Percentiles rank a stretch among this genome's conserved stretches.
Evolutionary conservation across 352 stramenopile species (phyloP).

Genomic region (Elongisporangium undulatum): DNA sequence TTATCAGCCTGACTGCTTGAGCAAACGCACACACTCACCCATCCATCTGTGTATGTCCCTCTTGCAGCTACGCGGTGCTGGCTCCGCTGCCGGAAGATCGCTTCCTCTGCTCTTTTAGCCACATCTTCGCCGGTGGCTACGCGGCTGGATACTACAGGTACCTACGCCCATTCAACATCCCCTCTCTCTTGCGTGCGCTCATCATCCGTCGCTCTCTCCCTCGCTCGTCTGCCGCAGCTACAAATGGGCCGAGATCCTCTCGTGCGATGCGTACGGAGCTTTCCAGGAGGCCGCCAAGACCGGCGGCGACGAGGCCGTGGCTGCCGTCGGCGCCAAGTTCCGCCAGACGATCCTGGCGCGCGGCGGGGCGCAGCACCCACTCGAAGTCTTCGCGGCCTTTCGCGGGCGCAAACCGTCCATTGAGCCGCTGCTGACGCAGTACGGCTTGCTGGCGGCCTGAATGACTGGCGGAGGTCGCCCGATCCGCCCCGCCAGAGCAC

Average conservation of each 20-base stretch:
- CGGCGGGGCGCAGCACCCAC: constrained; percentile 84
- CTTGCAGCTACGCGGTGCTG: constrained; percentile 72
- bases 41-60: not conserved
- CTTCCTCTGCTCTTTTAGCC: constrained; percentile 97
- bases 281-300: constrained; percentile 93
- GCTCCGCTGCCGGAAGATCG: constrained; percentile 92
- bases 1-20: not conserved
- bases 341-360: constrained; percentile 91
- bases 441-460: constrained; percentile 60
- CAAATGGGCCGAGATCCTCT: constrained; percentile 98
- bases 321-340: constrained; percentile 88
- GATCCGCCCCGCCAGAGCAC: not conserved
- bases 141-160: constrained; percentile 97
- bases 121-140: constrained; percentile 99
- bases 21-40: not conserved
- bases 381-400: constrained; percentile 95
- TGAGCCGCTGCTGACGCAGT: constrained; percentile 93
- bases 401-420: constrained; percentile 92
- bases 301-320: constrained; percentile 41
- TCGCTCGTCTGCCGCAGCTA: constrained; percentile 43
- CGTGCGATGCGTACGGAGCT: constrained; percentile 95
- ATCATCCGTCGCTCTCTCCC: constrained; percentile 1
- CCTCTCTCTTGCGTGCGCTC: constrained; percentile 4
- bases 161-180: constrained; percentile 4
- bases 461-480: not conserved